Base-by-base conservation (phyloP, 345 rosid species). In the Gossypioides kirkii region DNA sequence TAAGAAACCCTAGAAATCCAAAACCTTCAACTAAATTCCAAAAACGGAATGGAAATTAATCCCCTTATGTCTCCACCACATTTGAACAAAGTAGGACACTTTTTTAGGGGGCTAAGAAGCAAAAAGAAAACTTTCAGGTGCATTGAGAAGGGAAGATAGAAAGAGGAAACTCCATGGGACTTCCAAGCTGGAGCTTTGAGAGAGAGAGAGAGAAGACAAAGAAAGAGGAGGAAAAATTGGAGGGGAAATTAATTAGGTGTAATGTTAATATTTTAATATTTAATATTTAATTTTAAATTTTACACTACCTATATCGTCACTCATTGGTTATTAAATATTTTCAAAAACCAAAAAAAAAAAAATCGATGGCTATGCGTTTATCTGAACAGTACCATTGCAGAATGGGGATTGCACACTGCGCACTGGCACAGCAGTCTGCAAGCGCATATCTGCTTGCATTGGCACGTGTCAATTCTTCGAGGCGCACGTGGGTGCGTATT, bases 201-300 rank as follows among this genome's bases (percentile, higher is more conserved):
- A 72, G 61, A 58, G 68, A 60, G 64, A 73, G 28, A 60, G 73
- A 78, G 52, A 72, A 74, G 25, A 54, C 25, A 67, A 70, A 38
- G 38, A 20, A 62, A 69, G 65, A 70, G 56, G 75, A 46, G 50
- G 78, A 77, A 73, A 78, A 78, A 80, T 26, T 69, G 84, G 78
- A 81, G 85, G 84, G 72, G 81, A 62, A 54, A 54, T 20, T 18
- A 66, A 73, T 61, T 56, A 58, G 41, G 38, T 41, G 36, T 46
- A 45, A n/a, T 9, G 12, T 4, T 25, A 25, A 60, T 55, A 55
- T 55, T 55, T 55, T 54, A 55, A 55, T 20, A 18, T 55, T 55
- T 26, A 46, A 1, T n/a, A 7, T 53, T 53, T 1, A 32, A 32
- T 4, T 32, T 32, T 32, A 32, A 32, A 32, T 32, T 32, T 32